Evolutionary conservation across 73 alveolate species (phyloP), one percentile per base, ranked within the genome.

Genomic region (Paraurostyla sp.): DNA sequence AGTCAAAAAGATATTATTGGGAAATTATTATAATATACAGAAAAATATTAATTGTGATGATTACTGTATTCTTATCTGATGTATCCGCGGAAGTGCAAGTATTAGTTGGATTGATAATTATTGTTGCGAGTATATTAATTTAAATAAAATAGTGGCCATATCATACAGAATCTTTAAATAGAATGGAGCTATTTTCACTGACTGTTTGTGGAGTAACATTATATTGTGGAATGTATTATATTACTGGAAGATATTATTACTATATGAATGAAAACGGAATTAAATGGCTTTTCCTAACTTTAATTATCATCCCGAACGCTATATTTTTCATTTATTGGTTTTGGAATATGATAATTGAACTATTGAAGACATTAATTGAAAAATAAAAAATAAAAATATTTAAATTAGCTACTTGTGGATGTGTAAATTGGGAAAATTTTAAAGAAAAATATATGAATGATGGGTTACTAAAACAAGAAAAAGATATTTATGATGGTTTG

Each of bases 151-250:
- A 29, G 1, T 20, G 58, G 41, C 94, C 94, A 1, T 88, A 54
- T 40, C 40, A 38, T 27, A 57, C 80, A 18, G 16, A 3, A 30
- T 33, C 33, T 2, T 73, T 87, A 16, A 87, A 87, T 57, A 51
- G 35, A 51, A 76, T 87, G 75, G 93, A 87, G 81, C 33, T 43
- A 25, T 71, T 20, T 57, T 52, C 85, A 15, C 36, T 87, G 1
- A 30, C 33, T 33, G 84, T 46, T 3, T 23, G 84, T 20, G 18
- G 59, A 9, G 23, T 87, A 18, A 87, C 93, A 0, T 36, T 87
- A 76, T 87, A 87, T 38, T 41, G 62, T 0, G 93, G 93, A 15
- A 87, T 87, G 93, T 87, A 43, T 62, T 87, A 87, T 57, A 63
- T 87, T 16, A 54, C 89, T n/a, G 94, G 91, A 0, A 42, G 43